A percentile compares a stretch with the other conserved stretches of the same genome.
Conservation (phyloP, 2,329 filamentous ascomycete species). For the Amylocarpus encephaloides region DNA sequence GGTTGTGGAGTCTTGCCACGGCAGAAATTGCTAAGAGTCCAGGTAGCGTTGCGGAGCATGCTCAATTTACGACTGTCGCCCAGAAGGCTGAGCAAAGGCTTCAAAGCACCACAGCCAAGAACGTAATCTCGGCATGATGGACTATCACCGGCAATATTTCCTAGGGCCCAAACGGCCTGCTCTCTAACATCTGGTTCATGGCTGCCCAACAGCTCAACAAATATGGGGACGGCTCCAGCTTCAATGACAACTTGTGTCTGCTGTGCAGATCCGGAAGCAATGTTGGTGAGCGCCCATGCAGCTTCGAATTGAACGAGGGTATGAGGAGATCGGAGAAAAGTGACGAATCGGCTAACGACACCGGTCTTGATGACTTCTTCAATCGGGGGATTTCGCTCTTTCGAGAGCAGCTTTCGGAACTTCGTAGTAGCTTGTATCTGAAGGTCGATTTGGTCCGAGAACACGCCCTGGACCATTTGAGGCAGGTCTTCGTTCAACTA, state of each 20-base stretch:
- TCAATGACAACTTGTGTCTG: constrained; percentile 99
- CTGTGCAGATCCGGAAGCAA: constrained; percentile 91
- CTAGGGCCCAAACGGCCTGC: constrained; percentile 96
- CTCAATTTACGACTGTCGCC: constrained; percentile 97
- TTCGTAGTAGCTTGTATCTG: constrained; percentile 98
- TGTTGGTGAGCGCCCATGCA: constrained; percentile 98
- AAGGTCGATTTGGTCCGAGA: constrained; percentile 96
- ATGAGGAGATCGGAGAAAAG: constrained; percentile 95
- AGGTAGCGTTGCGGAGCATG: constrained; percentile 98
- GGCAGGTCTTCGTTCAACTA: constrained; percentile 97
- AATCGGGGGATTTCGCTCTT: constrained; percentile 98
- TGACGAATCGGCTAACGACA: constrained; percentile 94
- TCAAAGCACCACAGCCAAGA: constrained; percentile 81
- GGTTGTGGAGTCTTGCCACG: constrained; percentile 98
- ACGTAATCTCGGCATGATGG: constrained; percentile 97
- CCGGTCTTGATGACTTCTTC: constrained; percentile 99
- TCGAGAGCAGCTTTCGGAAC: constrained; percentile 95
- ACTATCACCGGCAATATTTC: constrained; percentile 98
- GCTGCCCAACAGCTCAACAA: constrained; percentile 91
- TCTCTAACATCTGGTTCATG: constrained; percentile 96
- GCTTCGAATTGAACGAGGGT: constrained; percentile 98
- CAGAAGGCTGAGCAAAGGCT: constrained; percentile 80
- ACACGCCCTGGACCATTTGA: constrained; percentile 95
- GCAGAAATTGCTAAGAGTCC: constrained; percentile 99
- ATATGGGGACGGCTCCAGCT: constrained; percentile 95